phyloP scores from a whole-genome alignment of 1,284 basidiomycete genomes.

The Trichosporon sp. region DNA sequence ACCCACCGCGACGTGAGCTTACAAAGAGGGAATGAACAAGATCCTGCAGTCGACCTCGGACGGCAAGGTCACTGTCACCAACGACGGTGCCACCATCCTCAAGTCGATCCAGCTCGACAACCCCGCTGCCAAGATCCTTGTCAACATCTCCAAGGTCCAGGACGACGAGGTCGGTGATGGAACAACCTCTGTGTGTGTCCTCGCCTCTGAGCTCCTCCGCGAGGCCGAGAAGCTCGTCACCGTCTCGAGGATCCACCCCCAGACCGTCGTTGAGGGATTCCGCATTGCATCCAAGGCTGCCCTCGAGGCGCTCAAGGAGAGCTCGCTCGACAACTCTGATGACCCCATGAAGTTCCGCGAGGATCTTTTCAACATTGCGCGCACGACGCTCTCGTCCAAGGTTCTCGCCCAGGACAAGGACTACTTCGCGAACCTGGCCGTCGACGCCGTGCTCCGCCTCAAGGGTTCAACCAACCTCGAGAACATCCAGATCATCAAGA shows the following conservation, averaged over 20 bases:
- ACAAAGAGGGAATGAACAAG: constrained; percentile 59
- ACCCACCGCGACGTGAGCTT: not conserved
- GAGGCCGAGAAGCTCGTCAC: constrained; percentile 96
- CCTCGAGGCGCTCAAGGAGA: constrained; percentile 76
- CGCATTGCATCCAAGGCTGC: constrained; percentile 88
- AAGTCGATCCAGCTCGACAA: constrained; percentile 98
- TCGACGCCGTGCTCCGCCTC: constrained; percentile 91
- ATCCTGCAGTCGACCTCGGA: constrained; percentile 76
- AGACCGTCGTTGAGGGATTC: constrained; percentile 99
- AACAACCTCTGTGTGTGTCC: constrained; percentile 90
- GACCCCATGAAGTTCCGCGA: constrained; percentile 76
- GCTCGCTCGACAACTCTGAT: constrained; percentile 78
- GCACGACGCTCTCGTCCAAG: constrained; percentile 94
- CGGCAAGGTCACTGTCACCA: constrained; percentile 94
- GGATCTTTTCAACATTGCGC: constrained; percentile 94
- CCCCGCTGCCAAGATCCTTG: constrained; percentile 97
- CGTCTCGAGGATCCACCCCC: constrained; percentile 86
- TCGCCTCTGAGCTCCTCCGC: constrained; percentile 86
- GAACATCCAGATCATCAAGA: constrained; percentile 99
- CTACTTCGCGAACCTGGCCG: constrained; percentile 97
- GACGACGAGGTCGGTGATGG: constrained; percentile 99
- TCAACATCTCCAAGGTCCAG: constrained; percentile 99
- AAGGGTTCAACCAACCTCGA: constrained; percentile 96
- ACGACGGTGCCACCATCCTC: constrained; percentile 97
- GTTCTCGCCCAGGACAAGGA: constrained; percentile 96